phyloP scores from a whole-genome alignment of 768 basidiomycete species.

The Goffeauzyma gilvescens region DNA sequence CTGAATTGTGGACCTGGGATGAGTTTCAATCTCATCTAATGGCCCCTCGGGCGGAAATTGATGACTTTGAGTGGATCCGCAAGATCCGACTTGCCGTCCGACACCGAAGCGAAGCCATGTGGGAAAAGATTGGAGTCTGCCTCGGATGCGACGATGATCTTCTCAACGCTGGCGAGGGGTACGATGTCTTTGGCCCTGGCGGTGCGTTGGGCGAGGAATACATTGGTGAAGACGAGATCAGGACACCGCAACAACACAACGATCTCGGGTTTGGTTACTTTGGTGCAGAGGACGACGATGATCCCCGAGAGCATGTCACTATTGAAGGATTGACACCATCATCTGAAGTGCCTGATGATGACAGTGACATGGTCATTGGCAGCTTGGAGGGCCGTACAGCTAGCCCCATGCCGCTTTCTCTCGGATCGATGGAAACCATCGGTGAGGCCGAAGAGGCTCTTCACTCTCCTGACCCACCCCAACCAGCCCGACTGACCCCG shows the following conservation, averaged over 20 bases:
- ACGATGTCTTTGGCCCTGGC: constrained; percentile 30
- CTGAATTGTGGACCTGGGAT: constrained; percentile 47
- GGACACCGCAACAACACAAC: too few relatives aligned
- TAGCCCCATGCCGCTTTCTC: constrained; percentile 9
- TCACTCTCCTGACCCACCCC: neutral
- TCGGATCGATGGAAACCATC: constrained; percentile 17
- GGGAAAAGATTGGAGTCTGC: constrained; percentile 76
- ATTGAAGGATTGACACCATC: neutral
- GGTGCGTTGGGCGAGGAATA: constrained; percentile 18
- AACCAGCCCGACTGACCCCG: constrained; percentile 2
- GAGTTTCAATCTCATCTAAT: constrained; percentile 50
- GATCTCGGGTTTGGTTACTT: neutral
- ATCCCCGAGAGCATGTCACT: neutral
- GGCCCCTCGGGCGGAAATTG: constrained; percentile 43
- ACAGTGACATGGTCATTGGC: too few relatives aligned
- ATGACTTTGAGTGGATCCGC: constrained; percentile 56
- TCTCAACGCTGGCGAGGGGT: constrained; percentile 37
- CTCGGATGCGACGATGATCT: constrained; percentile 65
- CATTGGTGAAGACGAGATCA: too few relatives aligned
- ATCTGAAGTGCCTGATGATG: neutral
- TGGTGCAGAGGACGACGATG: constrained; percentile 2
- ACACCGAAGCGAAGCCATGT: constrained; percentile 61
- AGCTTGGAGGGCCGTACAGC: too few relatives aligned
- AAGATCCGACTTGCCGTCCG: constrained; percentile 57
- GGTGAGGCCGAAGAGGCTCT: constrained; percentile 19